Conservation (phyloP, 441 rosid genomes). For the Jatropha podagrica region DNA sequence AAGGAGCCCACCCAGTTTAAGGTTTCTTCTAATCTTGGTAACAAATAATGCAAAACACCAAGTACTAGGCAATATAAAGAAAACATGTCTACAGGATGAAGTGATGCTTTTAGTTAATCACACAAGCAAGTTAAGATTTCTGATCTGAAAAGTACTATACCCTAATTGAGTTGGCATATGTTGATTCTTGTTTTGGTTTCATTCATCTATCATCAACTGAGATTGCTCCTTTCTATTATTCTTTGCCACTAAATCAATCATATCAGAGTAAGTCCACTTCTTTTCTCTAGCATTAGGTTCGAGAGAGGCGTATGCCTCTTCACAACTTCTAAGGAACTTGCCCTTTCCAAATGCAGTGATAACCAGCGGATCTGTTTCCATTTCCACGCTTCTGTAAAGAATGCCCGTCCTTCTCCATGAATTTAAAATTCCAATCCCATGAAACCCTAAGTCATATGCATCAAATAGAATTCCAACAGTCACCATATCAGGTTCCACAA, state of each 20-base stretch:
- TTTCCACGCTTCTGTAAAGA: slow-evolving; percentile 48
- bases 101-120: background rate
- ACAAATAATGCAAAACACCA: background rate
- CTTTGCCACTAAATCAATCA: slow-evolving; percentile 46
- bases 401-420: slow-evolving; percentile 57
- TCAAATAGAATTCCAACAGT: slow-evolving; percentile 64
- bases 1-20: too few relatives aligned
- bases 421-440: slow-evolving; percentile 41
- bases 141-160: background rate
- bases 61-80: background rate
- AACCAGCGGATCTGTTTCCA: slow-evolving; percentile 65
- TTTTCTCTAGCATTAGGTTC: slow-evolving; percentile 37
- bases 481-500: slow-evolving; percentile 61
- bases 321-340: slow-evolving; percentile 47
- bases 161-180: background rate
- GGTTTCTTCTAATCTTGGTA: too few relatives aligned
- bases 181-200: background rate
- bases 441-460: slow-evolving; percentile 42
- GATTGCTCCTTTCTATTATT: slow-evolving; percentile 16
- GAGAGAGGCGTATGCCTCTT: slow-evolving; percentile 36
- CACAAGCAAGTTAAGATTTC: background rate
- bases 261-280: slow-evolving; percentile 44
- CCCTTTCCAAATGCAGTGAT: slow-evolving; percentile 67
- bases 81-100: too few relatives aligned
- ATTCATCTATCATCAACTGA: background rate